A percentile compares a stretch with the other conserved stretches of the same genome.
These are phyloP conservation scores for Grammothele lineata DNA, from an alignment of 768 basidiomycete species.

Conservation along the genomic window DNA sequence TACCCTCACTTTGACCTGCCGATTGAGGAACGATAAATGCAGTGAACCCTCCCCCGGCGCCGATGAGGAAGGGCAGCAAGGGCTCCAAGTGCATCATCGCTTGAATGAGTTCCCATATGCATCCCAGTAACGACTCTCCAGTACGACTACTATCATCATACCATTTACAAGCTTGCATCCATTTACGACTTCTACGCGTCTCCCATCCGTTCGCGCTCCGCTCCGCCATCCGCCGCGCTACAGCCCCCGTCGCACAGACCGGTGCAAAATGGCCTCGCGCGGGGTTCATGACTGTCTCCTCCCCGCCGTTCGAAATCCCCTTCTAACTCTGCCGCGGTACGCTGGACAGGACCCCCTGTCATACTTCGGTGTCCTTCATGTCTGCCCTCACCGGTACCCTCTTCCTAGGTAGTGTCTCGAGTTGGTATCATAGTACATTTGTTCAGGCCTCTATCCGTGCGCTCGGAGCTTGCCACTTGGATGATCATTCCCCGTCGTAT, in stretches of 20 bases:
- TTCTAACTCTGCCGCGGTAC: not conserved
- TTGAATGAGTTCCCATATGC: conserved; percentile 37
- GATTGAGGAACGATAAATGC: no score
- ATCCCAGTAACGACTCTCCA: conserved; percentile 14
- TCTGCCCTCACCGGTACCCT: conserved; percentile 6
- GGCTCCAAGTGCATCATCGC: conserved; percentile 62
- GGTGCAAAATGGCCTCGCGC: no score
- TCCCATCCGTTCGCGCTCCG: conserved; percentile 14
- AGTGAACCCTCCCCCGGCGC: conserved; percentile 74
- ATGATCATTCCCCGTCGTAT: conserved; percentile 4
- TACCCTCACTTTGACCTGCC: no score
- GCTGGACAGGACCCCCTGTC: not conserved
- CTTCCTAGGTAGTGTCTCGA: conserved; percentile 12
- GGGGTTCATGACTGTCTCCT: no score
- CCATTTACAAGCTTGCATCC: conserved; percentile 68
- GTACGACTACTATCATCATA: conserved; percentile 33
- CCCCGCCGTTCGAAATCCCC: conserved; percentile 7
- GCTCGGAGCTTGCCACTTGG: not conserved
- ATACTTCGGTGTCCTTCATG: not conserved
- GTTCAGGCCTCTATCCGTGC: conserved; percentile 3
- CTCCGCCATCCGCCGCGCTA: no score
- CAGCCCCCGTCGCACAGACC: no score
- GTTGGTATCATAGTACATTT: conserved; percentile 22
- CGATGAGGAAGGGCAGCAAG: conserved; percentile 48
- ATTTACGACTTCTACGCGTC: conserved; percentile 57